Evolutionary conservation across 192 early-diverging fungal species (phyloP).

Genomic region (Backusella australiensis): DNA sequence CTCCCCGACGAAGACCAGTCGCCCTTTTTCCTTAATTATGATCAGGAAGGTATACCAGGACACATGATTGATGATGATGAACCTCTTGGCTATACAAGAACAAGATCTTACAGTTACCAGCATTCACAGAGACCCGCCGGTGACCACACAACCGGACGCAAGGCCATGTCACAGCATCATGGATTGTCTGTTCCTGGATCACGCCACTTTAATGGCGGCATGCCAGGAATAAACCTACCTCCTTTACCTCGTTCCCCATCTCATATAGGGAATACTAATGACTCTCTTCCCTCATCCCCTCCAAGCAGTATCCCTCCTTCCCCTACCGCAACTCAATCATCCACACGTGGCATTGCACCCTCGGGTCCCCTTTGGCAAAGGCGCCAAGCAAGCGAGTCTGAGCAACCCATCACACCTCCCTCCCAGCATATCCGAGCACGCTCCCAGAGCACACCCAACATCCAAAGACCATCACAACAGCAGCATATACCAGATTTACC

Average conservation of each 20-base stretch:
- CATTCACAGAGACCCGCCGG: background rate
- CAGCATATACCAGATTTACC: background rate
- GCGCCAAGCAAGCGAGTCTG: background rate
- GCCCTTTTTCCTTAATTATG: slow-evolving; percentile 30
- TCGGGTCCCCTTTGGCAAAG: background rate
- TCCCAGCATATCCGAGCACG: slow-evolving; percentile 40
- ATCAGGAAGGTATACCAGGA: slow-evolving; percentile 29
- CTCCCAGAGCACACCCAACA: slow-evolving; percentile 59
- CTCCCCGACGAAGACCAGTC: slow-evolving; percentile 21
- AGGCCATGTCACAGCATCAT: background rate
- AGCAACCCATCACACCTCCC: slow-evolving; percentile 8
- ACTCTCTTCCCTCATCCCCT: slow-evolving; percentile 47
- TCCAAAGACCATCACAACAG: slow-evolving; percentile 28
- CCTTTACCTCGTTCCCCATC: slow-evolving; percentile 29
- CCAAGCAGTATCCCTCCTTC: slow-evolving; percentile 27
- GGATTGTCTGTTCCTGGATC: background rate
- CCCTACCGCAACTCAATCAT: background rate
- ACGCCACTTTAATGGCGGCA: background rate
- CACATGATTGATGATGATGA: slow-evolving; percentile 38
- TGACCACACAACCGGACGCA: background rate
- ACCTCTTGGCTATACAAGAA: background rate
- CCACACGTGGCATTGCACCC: background rate
- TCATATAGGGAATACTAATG: background rate
- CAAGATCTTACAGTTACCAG: slow-evolving; percentile 5
- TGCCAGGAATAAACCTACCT: slow-evolving; percentile 11